phyloP scores from a whole-genome alignment of 805 yeast species.

The Hagleromyces aurorensis region DNA sequence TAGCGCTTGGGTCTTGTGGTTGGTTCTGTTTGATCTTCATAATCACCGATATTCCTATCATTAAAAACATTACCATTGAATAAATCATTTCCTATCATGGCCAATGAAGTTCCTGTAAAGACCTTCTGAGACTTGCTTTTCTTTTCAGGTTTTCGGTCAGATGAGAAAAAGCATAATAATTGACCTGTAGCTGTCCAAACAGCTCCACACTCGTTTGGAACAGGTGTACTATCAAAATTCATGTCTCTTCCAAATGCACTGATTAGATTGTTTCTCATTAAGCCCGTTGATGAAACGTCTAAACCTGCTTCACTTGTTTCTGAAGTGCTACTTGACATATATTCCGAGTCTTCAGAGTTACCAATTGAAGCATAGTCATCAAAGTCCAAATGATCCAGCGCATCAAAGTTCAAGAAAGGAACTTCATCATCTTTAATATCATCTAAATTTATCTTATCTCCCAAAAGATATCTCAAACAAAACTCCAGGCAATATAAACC shows the following conservation, averaged over 20 bases:
- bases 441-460: conserved; percentile 57
- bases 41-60: conserved; percentile 6
- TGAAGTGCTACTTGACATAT: conserved; percentile 28
- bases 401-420: conserved; percentile 26
- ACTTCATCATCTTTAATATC: conserved; percentile 33
- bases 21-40: conserved; percentile 10
- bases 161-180: conserved; percentile 73
- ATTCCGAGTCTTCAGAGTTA: conserved; percentile 32
- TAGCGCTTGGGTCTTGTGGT: conserved; percentile 28
- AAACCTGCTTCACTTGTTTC: conserved; percentile 36
- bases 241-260: conserved; percentile 13
- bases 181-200: conserved; percentile 75
- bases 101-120: conserved; percentile 2
- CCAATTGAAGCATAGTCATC: conserved; percentile 30
- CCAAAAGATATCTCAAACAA: conserved; percentile 67
- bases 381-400: conserved; percentile 26
- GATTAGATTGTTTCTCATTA: too few species aligned
- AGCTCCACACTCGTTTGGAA: conserved; percentile 93
- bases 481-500: conserved; percentile 72
- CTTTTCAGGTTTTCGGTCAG: conserved; percentile 38
- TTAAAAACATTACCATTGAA: conserved; percentile 2
- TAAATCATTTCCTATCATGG: conserved; percentile 1
- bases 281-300: too few species aligned
- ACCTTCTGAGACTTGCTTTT: conserved; percentile 21
- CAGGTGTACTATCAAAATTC: conserved; percentile 70